Evolutionary conservation across 257 asterid genomes (phyloP).

Genomic region (Dorcoceras hygrometricum): DNA sequence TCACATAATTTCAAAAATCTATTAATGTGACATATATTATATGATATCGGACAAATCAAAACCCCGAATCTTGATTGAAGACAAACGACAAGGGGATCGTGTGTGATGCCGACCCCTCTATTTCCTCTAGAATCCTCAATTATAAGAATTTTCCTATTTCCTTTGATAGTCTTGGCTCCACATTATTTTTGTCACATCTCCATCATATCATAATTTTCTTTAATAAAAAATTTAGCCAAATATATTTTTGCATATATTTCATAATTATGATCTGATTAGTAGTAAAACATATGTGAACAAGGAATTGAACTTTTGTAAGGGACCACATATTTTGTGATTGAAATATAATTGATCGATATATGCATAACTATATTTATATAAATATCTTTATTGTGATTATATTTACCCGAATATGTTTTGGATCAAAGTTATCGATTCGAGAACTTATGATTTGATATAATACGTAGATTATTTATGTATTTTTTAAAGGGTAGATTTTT

Average conservation of each 20-base stretch:
- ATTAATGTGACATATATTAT: not conserved
- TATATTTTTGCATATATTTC: no score
- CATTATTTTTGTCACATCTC: not conserved
- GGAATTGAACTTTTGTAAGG: not conserved
- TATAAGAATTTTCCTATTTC: not conserved
- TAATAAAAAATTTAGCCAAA: no score
- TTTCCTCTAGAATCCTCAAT: not conserved
- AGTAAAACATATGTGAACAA: not conserved
- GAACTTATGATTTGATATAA: no score
- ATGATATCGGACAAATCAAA: not conserved
- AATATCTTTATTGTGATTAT: no score
- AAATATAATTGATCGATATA: no score
- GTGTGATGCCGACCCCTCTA: not conserved
- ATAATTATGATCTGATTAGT: not conserved
- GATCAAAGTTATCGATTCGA: no score
- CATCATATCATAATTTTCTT: not conserved
- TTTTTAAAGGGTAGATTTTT: no score
- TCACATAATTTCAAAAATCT: not conserved
- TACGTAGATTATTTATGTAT: no score
- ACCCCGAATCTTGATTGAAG: not conserved
- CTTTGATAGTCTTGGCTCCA: not conserved
- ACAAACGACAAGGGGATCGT: not conserved
- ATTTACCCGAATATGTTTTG: no score
- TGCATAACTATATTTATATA: no score
- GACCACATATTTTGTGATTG: no score